A percentile compares a stretch with the other conserved stretches of the same genome.
These are phyloP conservation scores for Calonectria hawksworthii DNA, from an alignment of 2,329 filamentous ascomycete genomes.

Conservation along the genomic window DNA sequence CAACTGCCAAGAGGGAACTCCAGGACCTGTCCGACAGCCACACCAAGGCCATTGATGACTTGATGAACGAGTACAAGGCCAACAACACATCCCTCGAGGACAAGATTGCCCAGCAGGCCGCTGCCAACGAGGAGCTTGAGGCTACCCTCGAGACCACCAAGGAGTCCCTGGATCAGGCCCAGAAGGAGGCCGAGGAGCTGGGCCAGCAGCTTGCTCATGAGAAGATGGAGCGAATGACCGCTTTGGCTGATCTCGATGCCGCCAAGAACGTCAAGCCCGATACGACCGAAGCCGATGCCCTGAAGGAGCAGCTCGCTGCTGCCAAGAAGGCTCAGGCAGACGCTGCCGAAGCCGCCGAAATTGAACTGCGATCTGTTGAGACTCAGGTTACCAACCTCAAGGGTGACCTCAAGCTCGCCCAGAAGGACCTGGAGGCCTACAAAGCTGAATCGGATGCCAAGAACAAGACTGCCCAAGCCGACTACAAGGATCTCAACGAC, in stretches of 20 bases:
- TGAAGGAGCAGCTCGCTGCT: conserved; percentile 64
- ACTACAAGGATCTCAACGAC: conserved; percentile 75
- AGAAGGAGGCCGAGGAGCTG: conserved; percentile 64
- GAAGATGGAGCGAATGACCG: conserved; percentile 72
- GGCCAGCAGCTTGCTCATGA: conserved; percentile 69
- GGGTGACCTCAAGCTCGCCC: conserved; percentile 62
- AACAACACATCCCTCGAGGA: conserved; percentile 52
- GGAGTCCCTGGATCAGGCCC: conserved; percentile 59
- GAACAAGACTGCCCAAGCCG: conserved; percentile 68
- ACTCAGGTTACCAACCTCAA: conserved; percentile 47
- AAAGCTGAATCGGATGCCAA: conserved; percentile 65
- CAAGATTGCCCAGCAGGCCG: conserved; percentile 52
- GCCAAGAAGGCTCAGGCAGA: conserved; percentile 63
- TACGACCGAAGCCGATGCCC: conserved; percentile 65
- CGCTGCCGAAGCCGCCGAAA: conserved; percentile 52
- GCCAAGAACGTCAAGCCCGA: conserved; percentile 69
- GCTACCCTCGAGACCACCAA: conserved; percentile 55
- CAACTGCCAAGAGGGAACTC: conserved; percentile 57
- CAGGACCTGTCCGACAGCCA: conserved; percentile 57
- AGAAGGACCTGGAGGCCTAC: conserved; percentile 68
- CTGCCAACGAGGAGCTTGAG: conserved; percentile 54
- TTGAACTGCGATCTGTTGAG: conserved; percentile 54
- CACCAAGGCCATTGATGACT: conserved; percentile 55
- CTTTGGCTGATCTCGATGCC: conserved; percentile 73
- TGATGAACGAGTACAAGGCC: conserved; percentile 56